Evolutionary conservation across 106 monocot species (phyloP).

Genomic region (Dioscorea alata): DNA sequence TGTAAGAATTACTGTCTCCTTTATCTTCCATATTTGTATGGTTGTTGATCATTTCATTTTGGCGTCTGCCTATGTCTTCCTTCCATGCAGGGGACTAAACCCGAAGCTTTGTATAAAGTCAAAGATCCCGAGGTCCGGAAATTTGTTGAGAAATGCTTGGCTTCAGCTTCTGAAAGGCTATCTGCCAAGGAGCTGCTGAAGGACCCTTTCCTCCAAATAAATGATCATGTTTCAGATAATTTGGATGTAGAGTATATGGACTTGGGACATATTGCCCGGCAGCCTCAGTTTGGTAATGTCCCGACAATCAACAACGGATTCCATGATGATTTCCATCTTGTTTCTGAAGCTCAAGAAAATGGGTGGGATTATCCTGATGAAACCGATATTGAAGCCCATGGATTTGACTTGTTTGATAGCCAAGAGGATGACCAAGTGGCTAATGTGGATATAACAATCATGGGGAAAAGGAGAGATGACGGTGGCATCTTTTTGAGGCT

Average conservation of each 20-base stretch:
- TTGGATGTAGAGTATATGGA: constrained; percentile 13
- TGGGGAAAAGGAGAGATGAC: constrained; percentile 74
- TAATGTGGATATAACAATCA: constrained; percentile 68
- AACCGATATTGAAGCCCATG: constrained; percentile 30
- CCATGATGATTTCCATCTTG: no score
- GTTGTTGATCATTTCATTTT: no score
- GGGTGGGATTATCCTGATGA: constrained; percentile 35
- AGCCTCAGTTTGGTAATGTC: constrained; percentile 28
- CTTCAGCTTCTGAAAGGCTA: constrained; percentile 50
- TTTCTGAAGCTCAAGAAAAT: constrained; percentile 15
- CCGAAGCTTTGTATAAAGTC: constrained; percentile 67
- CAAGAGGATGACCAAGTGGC: constrained; percentile 52
- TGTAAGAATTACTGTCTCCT: constrained; percentile 19
- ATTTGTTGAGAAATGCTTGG: constrained; percentile 86
- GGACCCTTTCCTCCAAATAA: constrained; percentile 81
- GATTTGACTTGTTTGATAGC: constrained; percentile 55
- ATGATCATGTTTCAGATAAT: constrained; percentile 10
- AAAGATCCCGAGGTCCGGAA: constrained; percentile 61
- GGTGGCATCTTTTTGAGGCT: constrained; percentile 73
- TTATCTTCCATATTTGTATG: no score
- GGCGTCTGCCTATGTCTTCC: background rate
- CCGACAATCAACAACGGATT: constrained; percentile 17
- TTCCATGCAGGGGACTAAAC: constrained; percentile 59
- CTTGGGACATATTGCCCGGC: constrained; percentile 17
- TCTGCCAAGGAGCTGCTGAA: constrained; percentile 75